Conservation (phyloP, 495 filamentous ascomycete genomes). For the Podospora comata region DNA sequence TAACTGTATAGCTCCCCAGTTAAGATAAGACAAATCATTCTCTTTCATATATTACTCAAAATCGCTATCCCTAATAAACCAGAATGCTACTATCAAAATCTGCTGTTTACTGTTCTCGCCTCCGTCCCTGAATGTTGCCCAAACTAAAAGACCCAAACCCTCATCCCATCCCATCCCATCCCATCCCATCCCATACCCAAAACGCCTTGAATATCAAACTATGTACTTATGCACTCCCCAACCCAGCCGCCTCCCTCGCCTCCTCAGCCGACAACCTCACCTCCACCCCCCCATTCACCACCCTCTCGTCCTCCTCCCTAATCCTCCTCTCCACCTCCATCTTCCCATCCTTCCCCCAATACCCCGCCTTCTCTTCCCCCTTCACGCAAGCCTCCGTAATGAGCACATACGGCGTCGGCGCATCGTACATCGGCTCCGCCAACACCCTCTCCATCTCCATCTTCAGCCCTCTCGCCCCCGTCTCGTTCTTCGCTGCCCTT, state of each 20-base stretch:
- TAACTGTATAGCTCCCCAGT: too few relatives aligned
- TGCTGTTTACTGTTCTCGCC: too few relatives aligned
- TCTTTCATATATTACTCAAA: too few relatives aligned
- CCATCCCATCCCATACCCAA: neutral
- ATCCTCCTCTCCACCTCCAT: slow-evolving; percentile 54
- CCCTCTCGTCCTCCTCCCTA: slow-evolving; percentile 49
- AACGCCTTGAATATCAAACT: neutral
- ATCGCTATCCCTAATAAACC: too few relatives aligned
- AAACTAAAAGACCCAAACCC: too few relatives aligned
- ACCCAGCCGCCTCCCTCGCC: slow-evolving; percentile 41
- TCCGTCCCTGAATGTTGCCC: too few relatives aligned
- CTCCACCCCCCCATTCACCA: slow-evolving; percentile 4
- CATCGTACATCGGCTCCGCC: slow-evolving; percentile 87
- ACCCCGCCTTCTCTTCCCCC: slow-evolving; percentile 53
- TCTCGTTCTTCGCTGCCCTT: slow-evolving; percentile 69
- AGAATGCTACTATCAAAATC: too few relatives aligned
- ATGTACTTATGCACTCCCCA: slow-evolving; percentile 41
- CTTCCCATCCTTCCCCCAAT: slow-evolving; percentile 50
- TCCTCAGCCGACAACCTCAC: slow-evolving; percentile 32
- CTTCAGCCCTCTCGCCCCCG: slow-evolving; percentile 81
- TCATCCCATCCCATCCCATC: neutral
- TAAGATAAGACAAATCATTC: too few relatives aligned
- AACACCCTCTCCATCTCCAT: slow-evolving; percentile 87
- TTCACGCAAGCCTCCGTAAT: slow-evolving; percentile 72
- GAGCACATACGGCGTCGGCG: slow-evolving; percentile 63